Base-by-base conservation (phyloP, 208 protist genomes). In the Leishmania tropica region DNA sequence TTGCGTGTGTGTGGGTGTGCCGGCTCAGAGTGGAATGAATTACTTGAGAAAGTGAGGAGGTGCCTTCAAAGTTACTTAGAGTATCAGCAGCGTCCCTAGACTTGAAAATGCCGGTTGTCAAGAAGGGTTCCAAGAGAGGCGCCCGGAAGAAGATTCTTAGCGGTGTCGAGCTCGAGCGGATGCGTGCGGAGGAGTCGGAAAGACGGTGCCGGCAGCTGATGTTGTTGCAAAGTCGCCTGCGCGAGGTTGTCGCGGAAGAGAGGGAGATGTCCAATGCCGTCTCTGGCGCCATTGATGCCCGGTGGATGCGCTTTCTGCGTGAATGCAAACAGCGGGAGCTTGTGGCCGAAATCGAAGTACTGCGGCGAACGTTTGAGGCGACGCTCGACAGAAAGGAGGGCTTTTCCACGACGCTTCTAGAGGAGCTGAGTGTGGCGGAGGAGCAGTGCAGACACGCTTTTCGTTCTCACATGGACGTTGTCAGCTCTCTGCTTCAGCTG, bases 251-350 rank as follows among this genome's bases (percentile, higher is more conserved):
- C n/a, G 83, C 92, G 56, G 91, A 97, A 76, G 97, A 99, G 87
- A 88, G 92, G 83, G 78, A 79, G 35, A 87, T 97, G 85, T 89
- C 92, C 2, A 80, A 76, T 37, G 75, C 79, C 21, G 83, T 92
- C 19, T 35, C 80, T 4, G 87, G 72, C 40, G 86, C 87, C 6
- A 95, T 99, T 51, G 93, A 98, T 83, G 89, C 92, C 1, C 89
- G 94, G 0, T 99, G 97, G 97, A 93, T 98, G 31, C 79, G 88
- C 21, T 97, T 98, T 81, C 86, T 98, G 54, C 93, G 98, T 13
- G 90, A 97, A 62, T 96, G 96, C 80, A 99, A 99, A 88, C 94
- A 97, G 53, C 90, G 97, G 76, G 97, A 99, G 78, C 90, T 99
- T 1, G 81, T 96, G 1, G 83, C 96, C 2, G 92, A 97, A 56